Evolutionary conservation across 108 stramenopile species (phyloP).

Genomic region (Nitzschia palea): DNA sequence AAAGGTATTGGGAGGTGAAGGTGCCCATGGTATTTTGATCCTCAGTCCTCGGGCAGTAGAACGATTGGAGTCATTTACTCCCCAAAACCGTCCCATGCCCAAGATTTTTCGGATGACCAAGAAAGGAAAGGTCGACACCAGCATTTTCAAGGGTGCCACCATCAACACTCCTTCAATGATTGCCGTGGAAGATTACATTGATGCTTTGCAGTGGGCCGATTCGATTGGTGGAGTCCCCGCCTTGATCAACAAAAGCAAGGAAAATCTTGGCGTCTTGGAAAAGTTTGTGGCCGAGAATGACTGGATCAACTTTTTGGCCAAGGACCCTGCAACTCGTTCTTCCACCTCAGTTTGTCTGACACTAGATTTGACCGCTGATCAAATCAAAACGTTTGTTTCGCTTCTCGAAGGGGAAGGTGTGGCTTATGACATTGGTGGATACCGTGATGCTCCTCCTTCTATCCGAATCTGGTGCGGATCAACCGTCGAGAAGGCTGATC

Average conservation of each 20-base stretch:
- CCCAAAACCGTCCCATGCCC: constrained; percentile 95
- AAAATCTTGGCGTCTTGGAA: constrained; percentile 91
- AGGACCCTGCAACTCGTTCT: constrained; percentile 93
- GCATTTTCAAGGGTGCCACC: constrained; percentile 97
- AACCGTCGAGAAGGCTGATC: constrained; percentile 96
- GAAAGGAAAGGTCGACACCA: constrained; percentile 94
- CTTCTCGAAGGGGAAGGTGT: constrained; percentile 93
- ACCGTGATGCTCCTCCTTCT: constrained; percentile 98
- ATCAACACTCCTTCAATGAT: constrained; percentile 99
- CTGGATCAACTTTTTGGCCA: constrained; percentile 96
- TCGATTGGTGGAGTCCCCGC: constrained; percentile 92
- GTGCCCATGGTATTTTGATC: constrained; percentile 97
- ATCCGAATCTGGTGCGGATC: constrained; percentile 99
- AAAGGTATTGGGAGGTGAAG: constrained; percentile 99
- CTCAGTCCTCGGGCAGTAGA: constrained; percentile 97
- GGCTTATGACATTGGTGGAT: constrained; percentile 98
- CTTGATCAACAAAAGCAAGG: constrained; percentile 87
- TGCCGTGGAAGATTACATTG: constrained; percentile 99
- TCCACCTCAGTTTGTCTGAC: constrained; percentile 97
- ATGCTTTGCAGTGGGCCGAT: constrained; percentile 95
- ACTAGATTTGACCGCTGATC: constrained; percentile 87
- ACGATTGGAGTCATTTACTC: constrained; percentile 93
- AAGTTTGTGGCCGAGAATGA: constrained; percentile 92
- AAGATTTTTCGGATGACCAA: constrained; percentile 99
- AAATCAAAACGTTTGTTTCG: constrained; percentile 95